Evolutionary conservation across 2,329 filamentous ascomycete genomes (phyloP), one percentile per base, ranked within the genome.

Genomic region (Sclerotinia subarctica): DNA sequence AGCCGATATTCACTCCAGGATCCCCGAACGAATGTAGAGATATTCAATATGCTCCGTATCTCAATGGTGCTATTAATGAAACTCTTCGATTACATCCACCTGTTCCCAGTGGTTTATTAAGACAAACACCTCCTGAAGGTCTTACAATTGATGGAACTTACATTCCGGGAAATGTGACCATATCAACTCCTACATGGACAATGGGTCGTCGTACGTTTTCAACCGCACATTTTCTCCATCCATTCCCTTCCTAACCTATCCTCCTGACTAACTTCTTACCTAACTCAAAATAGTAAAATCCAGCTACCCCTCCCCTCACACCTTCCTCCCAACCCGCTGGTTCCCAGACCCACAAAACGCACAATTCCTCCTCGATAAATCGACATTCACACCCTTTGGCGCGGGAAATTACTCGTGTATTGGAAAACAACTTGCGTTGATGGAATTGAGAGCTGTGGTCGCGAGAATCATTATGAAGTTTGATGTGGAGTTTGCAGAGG

Each of bases 71-170:
- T 29, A 73, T 74, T 15, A 70, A 71, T n/a, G 72, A 74, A 64
- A 54, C 57, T 7, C 44, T 74, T 8, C 66, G 72, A 15, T 63
- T 74, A 4, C 70, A 68, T 24, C 70, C 70, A 5, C 68, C 71
- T 0, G 64, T 70, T 2, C 42, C 63, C 21, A 70, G 69, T 54
- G 58, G 57, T 2, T 44, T 78, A 6, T 76, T 77, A 54, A 72
- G 81, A 2, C 70, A 78, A 47, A 80, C 79, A 2, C 78, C 80
- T 2, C 21, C 76, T 0, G 73, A 78, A 29, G 81, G 81, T 2
- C 19, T 73, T 6, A 54, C 11, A 7, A 68, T 73, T 44, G 69
- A 64, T 19, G 64, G 52, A 6, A 64, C 63, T 0, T 60, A 64
- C 15, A 70, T 73, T 26, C 72, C 71, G 1, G 57, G 47, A 10